phyloP scores from a whole-genome alignment of 2,329 filamentous ascomycete species.

The Trichoderma guizhouense region DNA sequence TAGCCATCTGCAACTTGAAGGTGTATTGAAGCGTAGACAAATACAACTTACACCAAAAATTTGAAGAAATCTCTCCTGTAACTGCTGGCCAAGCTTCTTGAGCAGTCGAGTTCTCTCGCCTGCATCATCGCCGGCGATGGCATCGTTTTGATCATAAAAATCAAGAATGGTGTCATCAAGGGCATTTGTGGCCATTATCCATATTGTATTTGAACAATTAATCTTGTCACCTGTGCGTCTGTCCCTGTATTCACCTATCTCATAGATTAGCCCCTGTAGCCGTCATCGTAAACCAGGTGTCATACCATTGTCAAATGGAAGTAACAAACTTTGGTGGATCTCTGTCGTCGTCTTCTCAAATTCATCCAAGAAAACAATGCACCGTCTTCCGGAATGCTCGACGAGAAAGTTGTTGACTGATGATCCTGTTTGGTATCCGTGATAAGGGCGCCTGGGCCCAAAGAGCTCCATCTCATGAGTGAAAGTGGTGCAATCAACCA shows the following conservation, averaged over 20 bases:
- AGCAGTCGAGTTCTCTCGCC: neutral
- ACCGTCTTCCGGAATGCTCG: conserved; percentile 31
- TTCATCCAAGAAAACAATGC: conserved; percentile 50
- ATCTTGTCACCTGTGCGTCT: conserved; percentile 32
- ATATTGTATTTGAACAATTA: conserved; percentile 44
- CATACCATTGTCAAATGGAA: conserved; percentile 43
- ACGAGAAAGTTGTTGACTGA: conserved; percentile 48
- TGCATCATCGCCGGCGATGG: neutral
- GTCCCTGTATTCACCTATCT: conserved; percentile 37
- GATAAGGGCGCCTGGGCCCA: conserved; percentile 37
- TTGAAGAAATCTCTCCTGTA: conserved; percentile 4
- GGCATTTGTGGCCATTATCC: conserved; percentile 47
- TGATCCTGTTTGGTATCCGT: conserved; percentile 35
- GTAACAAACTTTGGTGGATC: conserved; percentile 41
- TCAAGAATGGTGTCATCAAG: conserved; percentile 37
- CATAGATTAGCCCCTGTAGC: neutral
- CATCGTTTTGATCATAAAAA: conserved; percentile 32
- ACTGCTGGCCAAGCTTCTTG: neutral
- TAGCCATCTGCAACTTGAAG: neutral
- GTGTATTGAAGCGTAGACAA: neutral
- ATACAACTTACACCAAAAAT: neutral
- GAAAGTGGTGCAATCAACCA: conserved; percentile 40
- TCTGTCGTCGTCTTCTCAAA: conserved; percentile 45
- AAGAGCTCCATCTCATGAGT: conserved; percentile 40
- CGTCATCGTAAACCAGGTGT: too few relatives aligned